A percentile compares a stretch with the other conserved stretches of the same genome.
Evolutionary conservation across 2,329 filamentous ascomycete genomes (phyloP).

Genomic region (Colletotrichum lupini): DNA sequence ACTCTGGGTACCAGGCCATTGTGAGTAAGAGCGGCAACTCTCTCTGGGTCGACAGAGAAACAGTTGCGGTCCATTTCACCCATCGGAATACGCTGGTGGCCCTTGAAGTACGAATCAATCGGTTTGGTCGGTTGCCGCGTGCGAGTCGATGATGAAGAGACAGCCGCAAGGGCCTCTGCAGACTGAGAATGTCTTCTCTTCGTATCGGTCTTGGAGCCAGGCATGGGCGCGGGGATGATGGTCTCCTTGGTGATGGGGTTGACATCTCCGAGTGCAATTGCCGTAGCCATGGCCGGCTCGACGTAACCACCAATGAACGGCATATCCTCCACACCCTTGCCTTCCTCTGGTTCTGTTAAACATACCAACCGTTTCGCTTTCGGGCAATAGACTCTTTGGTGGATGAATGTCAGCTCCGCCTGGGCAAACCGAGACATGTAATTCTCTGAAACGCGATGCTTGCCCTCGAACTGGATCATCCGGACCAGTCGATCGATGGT

Average conservation of each 20-base stretch:
- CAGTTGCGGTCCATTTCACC: slow-evolving; percentile 73
- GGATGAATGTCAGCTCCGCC: slow-evolving; percentile 91
- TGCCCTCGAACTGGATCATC: slow-evolving; percentile 89
- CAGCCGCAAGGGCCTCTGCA: slow-evolving; percentile 29
- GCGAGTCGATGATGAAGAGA: slow-evolving; percentile 38
- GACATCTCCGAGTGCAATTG: slow-evolving; percentile 83
- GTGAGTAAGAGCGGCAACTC: slow-evolving; percentile 59
- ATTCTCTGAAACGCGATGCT: slow-evolving; percentile 81
- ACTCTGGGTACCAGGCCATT: slow-evolving; percentile 64
- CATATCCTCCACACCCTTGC: slow-evolving; percentile 75
- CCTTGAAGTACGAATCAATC: slow-evolving; percentile 66
- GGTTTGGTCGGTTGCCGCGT: slow-evolving; percentile 54
- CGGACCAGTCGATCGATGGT: slow-evolving; percentile 84
- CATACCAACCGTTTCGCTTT: slow-evolving; percentile 76
- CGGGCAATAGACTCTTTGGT: slow-evolving; percentile 95
- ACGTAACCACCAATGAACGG: slow-evolving; percentile 84
- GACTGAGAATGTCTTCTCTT: slow-evolving; percentile 55
- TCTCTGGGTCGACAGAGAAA: slow-evolving; percentile 63
- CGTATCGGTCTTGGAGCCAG: slow-evolving; percentile 55
- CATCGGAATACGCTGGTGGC: slow-evolving; percentile 63
- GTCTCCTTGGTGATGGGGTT: slow-evolving; percentile 89
- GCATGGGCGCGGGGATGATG: slow-evolving; percentile 56
- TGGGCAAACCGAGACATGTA: slow-evolving; percentile 86
- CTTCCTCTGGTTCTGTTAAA: slow-evolving; percentile 73
- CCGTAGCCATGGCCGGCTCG: slow-evolving; percentile 74